Evolutionary conservation across 2,329 filamentous ascomycete species (phyloP).

Genomic region (Cyphellophora europaea): DNA sequence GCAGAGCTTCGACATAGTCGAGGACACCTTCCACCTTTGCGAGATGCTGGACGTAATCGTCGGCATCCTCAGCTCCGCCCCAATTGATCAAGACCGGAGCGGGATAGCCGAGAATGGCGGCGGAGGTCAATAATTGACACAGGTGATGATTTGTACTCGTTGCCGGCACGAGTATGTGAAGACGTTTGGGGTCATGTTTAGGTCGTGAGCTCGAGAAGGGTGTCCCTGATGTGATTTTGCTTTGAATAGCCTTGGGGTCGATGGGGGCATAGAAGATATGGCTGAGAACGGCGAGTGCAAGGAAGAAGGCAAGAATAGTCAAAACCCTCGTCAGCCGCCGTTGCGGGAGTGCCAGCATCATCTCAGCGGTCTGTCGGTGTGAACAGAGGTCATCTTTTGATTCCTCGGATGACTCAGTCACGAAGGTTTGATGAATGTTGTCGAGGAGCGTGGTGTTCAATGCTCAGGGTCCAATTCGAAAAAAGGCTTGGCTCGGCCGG

Average conservation of each 20-base stretch:
- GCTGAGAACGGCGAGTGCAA: conserved; percentile 1
- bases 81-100: conserved; percentile 46
- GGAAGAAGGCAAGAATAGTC: background rate
- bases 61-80: conserved; percentile 21
- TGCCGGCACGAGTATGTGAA: conserved; percentile 12
- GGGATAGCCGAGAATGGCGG: conserved; percentile 51
- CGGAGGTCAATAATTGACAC: conserved; percentile 33
- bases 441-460: too few relatives aligned
- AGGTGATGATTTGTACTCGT: conserved; percentile 11
- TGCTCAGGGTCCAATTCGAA: too few relatives aligned
- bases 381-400: too few relatives aligned
- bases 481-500: too few relatives aligned
- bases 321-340: background rate
- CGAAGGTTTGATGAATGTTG: too few relatives aligned
- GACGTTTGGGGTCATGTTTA: background rate
- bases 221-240: background rate
- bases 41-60: conserved; percentile 19
- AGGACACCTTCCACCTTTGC: conserved; percentile 36
- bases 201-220: background rate
- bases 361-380: too few relatives aligned
- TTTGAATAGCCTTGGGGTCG: background rate
- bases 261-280: background rate
- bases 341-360: background rate
- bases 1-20: conserved; percentile 33
- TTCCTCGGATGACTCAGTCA: too few relatives aligned